These are phyloP conservation scores for Triglochin maritima DNA, from an alignment of 106 monocot species.

Conservation along the genomic window DNA sequence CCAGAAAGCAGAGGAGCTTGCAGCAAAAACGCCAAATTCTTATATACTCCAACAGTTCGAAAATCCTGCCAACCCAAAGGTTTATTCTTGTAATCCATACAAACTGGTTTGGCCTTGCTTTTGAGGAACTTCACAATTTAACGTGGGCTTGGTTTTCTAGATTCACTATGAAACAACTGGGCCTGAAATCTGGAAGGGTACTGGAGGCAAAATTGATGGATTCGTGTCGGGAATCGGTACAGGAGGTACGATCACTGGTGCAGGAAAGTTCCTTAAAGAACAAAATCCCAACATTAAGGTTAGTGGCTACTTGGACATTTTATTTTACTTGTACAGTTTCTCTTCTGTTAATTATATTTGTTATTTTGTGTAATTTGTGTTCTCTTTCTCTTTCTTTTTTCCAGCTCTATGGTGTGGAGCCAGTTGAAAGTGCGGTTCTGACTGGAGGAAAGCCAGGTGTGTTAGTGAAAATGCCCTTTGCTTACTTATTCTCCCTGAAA, in stretches of 20 bases:
- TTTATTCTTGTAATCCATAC: neutral
- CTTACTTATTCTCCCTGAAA: too few species aligned
- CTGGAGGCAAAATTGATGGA: conserved; percentile 45
- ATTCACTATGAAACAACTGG: conserved; percentile 57
- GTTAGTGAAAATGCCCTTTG: too few species aligned
- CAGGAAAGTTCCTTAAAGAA: conserved; percentile 47
- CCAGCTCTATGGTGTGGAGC: conserved; percentile 58
- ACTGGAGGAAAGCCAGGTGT: conserved; percentile 53
- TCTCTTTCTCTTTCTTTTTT: conserved; percentile 4
- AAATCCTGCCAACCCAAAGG: conserved; percentile 60
- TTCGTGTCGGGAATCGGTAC: conserved; percentile 25
- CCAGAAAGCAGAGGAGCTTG: conserved; percentile 44
- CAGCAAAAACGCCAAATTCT: conserved; percentile 41
- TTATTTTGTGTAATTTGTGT: neutral
- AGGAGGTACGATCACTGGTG: conserved; percentile 39
- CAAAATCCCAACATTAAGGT: conserved; percentile 43
- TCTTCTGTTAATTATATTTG: neutral
- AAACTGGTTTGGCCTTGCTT: too few species aligned
- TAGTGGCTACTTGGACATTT: neutral
- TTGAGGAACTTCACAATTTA: too few species aligned
- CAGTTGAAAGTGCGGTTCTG: conserved; percentile 50
- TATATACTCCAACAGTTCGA: conserved; percentile 67
- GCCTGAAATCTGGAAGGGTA: conserved; percentile 50
- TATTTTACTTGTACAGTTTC: neutral
- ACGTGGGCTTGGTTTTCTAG: conserved; percentile 18